Conservation (phyloP, 345 rosid genomes). For the Erodium maritimum region DNA sequence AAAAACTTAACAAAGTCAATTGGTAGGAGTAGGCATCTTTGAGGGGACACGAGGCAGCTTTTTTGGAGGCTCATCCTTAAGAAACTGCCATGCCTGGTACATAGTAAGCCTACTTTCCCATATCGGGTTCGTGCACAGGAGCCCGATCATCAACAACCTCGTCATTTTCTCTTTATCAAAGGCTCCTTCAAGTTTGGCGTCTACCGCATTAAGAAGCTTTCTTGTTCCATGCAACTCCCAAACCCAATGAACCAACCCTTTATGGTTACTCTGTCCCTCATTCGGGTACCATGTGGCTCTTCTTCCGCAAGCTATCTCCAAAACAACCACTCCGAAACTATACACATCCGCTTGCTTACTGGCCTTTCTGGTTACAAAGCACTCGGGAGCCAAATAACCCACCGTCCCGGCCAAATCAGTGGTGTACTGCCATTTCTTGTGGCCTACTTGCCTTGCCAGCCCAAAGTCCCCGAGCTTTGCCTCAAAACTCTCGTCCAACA, state of each 20-base stretch:
- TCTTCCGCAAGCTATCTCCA: conserved; percentile 18
- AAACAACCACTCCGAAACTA: conserved; percentile 13
- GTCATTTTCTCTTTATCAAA: conserved; percentile 11
- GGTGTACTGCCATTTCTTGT: conserved; percentile 9
- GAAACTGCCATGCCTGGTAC: no score
- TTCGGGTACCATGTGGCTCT: conserved; percentile 1
- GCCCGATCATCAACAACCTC: conserved; percentile 12
- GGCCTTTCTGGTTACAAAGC: not conserved
- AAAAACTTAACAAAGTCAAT: no score
- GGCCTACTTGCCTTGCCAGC: conserved; percentile 24
- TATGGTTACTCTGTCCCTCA: not conserved
- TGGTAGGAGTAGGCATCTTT: no score
- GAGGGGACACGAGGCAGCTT: no score
- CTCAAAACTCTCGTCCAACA: conserved; percentile 14
- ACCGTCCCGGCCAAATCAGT: conserved; percentile 16
- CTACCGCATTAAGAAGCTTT: not conserved
- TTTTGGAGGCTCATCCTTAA: no score
- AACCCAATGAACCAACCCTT: conserved; percentile 4
- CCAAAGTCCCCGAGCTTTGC: conserved; percentile 31
- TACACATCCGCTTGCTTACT: conserved; percentile 13
- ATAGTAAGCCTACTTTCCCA: no score
- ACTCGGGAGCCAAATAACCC: conserved; percentile 17
- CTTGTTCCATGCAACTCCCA: conserved; percentile 12
- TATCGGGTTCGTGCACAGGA: conserved; percentile 14
- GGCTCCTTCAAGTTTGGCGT: not conserved